A percentile compares a stretch with the other conserved stretches of the same genome.
These are phyloP conservation scores for Auriscalpium vulgare DNA, from an alignment of 768 basidiomycete species.

Conservation along the genomic window DNA sequence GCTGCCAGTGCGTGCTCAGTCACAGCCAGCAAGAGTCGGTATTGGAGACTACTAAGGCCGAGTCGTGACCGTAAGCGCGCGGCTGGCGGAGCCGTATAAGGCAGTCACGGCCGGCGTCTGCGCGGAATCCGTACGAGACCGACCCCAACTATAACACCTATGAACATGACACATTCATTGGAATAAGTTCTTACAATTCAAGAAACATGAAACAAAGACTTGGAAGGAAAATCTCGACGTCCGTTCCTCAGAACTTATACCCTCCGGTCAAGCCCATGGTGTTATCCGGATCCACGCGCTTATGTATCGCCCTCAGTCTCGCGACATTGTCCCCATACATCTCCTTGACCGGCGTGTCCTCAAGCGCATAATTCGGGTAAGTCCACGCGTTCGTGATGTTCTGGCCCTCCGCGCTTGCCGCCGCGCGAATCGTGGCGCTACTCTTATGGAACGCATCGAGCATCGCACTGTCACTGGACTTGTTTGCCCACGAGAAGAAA, in stretches of 20 bases:
- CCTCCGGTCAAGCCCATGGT: constrained; percentile 18
- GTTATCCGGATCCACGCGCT: constrained; percentile 10
- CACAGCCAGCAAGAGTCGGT: too few relatives aligned
- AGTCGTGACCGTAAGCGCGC: too few relatives aligned
- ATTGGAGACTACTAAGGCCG: too few relatives aligned
- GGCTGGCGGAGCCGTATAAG: too few relatives aligned
- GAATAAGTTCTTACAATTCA: too few relatives aligned
- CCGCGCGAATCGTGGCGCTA: not conserved
- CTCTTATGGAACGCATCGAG: not conserved
- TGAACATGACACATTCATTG: too few relatives aligned
- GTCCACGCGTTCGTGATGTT: constrained; percentile 3
- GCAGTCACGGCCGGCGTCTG: too few relatives aligned
- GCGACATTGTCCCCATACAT: constrained; percentile 14
- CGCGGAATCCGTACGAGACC: too few relatives aligned
- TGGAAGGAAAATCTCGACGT: too few relatives aligned
- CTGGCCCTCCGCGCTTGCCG: constrained; percentile 15
- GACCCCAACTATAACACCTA: too few relatives aligned
- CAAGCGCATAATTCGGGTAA: constrained; percentile 14
- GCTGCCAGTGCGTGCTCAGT: too few relatives aligned
- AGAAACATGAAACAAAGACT: too few relatives aligned
- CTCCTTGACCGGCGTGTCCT: constrained; percentile 4
- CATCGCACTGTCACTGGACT: not conserved
- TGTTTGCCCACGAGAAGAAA: not conserved
- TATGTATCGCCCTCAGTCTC: constrained; percentile 6
- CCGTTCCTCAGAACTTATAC: constrained; percentile 8